Conservation (phyloP, 176 grass and related monocot genomes). For the Zizania latifolia region DNA sequence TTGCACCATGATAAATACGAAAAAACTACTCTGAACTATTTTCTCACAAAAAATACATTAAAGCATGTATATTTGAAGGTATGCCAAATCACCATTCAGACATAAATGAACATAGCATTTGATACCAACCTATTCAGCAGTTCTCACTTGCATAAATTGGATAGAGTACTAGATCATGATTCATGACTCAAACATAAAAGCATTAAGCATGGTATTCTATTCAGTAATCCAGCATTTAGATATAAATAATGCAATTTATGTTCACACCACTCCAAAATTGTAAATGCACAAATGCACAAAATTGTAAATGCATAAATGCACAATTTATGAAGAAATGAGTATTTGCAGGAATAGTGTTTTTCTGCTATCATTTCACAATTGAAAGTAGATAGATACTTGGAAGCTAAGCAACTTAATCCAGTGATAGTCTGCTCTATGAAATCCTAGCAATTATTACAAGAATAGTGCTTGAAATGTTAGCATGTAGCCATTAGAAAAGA, state of each 20-base stretch:
- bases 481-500: neutral
- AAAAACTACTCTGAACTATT: slow-evolving; percentile 16
- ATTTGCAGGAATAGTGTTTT: slow-evolving; percentile 1
- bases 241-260: neutral
- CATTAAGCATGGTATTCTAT: neutral
- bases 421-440: slow-evolving; percentile 2
- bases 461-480: neutral
- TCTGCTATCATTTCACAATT: neutral
- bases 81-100: slow-evolving; percentile 4
- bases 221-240: neutral
- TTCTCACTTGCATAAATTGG: slow-evolving; percentile 28
- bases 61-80: slow-evolving; percentile 12
- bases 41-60: slow-evolving; percentile 25
- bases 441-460: slow-evolving; percentile 6
- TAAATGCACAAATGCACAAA: neutral
- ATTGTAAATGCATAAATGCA: neutral
- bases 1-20: slow-evolving; percentile 28
- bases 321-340: neutral
- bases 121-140: neutral
- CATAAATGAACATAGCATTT: slow-evolving; percentile 18
- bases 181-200: slow-evolving; percentile 15
- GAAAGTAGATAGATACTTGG: neutral
- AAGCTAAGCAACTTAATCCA: slow-evolving; percentile 11
- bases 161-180: neutral
- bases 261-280: slow-evolving; percentile 1